A percentile compares a stretch with the other conserved stretches of the same genome.
These are phyloP conservation scores for Ophiostoma pallidulum DNA, from an alignment of 2,329 filamentous ascomycete species.

Conservation along the genomic window DNA sequence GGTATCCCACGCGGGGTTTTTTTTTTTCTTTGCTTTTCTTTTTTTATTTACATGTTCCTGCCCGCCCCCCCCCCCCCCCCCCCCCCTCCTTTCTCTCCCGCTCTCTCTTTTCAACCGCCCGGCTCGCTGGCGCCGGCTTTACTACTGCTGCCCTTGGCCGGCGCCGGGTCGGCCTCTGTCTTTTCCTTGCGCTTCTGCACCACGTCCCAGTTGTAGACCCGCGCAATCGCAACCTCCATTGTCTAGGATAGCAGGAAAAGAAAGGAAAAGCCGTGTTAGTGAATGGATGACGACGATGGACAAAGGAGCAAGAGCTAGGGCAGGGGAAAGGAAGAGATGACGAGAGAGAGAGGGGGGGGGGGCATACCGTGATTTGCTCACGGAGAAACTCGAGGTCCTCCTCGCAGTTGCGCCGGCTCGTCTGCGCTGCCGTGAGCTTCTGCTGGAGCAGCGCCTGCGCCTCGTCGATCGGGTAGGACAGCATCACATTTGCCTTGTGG, in stretches of 20 bases:
- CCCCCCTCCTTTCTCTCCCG: constrained; percentile 12
- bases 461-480: constrained; percentile 85
- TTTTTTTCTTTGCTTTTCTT: background rate
- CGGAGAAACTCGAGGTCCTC: constrained; percentile 93
- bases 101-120: constrained; percentile 19
- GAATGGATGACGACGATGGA: too few relatives aligned
- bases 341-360: background rate
- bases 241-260: too few relatives aligned
- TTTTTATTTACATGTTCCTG: background rate
- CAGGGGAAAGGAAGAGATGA: background rate
- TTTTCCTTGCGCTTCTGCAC: constrained; percentile 91
- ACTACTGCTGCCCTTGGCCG: constrained; percentile 29
- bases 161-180: constrained; percentile 40
- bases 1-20: too few relatives aligned
- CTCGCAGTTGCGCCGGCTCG: constrained; percentile 77
- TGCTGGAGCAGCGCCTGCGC: constrained; percentile 68
- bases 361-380: constrained; percentile 84
- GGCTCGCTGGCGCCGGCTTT: constrained; percentile 25
- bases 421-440: constrained; percentile 71
- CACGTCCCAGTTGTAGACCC: constrained; percentile 99
- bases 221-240: constrained; percentile 88
- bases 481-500: constrained; percentile 98
- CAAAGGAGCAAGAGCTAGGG: background rate
- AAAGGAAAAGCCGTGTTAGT: too few relatives aligned
- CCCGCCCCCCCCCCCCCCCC: constrained; percentile 16